phyloP scores from a whole-genome alignment of 108 stramenopile species.

The Schizochytrium sp. region DNA sequence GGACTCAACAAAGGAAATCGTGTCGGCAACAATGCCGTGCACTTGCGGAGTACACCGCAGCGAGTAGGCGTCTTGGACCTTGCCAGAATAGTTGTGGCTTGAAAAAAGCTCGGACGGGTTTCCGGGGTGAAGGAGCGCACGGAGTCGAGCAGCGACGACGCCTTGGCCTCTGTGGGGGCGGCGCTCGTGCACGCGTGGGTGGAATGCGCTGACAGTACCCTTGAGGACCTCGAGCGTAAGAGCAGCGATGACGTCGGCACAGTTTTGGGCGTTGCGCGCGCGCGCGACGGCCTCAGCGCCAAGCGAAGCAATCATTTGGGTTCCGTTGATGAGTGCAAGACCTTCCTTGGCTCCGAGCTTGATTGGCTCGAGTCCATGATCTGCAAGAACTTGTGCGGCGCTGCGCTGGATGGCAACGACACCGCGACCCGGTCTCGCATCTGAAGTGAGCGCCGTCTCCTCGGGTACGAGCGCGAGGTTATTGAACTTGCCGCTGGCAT shows the following conservation, averaged over 20 bases:
- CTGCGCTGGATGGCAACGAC: background rate
- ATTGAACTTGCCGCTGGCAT: background rate
- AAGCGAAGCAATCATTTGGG: conserved; percentile 26
- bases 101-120: conserved; percentile 9
- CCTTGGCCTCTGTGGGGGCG: conserved; percentile 18
- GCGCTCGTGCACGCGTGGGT: conserved; percentile 26
- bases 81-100: conserved; percentile 22
- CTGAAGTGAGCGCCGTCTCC: background rate
- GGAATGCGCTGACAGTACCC: conserved; percentile 28
- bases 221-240: conserved; percentile 29
- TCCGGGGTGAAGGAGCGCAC: conserved; percentile 19
- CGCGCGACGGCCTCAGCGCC: conserved; percentile 21
- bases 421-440: background rate
- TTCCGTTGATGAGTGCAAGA: conserved; percentile 29
- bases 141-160: conserved; percentile 12
- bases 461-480: background rate
- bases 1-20: conserved; percentile 1
- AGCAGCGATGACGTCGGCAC: conserved; percentile 22
- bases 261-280: background rate
- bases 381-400: conserved; percentile 10
- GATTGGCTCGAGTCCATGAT: background rate
- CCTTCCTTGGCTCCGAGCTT: conserved; percentile 30
- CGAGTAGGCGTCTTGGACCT: conserved; percentile 24
- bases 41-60: conserved; percentile 26
- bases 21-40: conserved; percentile 22